Evolutionary conservation across 345 rosid genomes (phyloP).

Genomic region (Eucalyptus regnans): DNA sequence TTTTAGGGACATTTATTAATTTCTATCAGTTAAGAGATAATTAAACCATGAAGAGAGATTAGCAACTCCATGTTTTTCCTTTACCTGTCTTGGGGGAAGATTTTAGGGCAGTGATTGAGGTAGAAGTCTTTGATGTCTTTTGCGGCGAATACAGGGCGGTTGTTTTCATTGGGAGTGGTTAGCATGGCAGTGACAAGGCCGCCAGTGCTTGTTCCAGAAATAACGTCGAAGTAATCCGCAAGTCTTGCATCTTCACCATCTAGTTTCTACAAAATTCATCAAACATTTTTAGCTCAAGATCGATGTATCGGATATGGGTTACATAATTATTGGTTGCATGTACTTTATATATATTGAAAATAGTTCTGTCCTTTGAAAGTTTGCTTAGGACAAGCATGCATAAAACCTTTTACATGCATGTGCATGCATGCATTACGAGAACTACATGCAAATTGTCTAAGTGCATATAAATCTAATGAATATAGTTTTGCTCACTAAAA

Average conservation of each 20-base stretch:
- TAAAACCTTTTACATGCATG: not conserved
- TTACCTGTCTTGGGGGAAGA: too few species aligned
- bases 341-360: not conserved
- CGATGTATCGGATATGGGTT: not conserved
- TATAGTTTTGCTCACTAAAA: not conserved
- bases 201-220: too few species aligned
- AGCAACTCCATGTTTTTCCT: not conserved
- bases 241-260: too few species aligned
- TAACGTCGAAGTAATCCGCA: too few species aligned
- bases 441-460: not conserved
- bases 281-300: not conserved
- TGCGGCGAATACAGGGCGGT: too few species aligned
- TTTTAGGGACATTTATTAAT: not conserved
- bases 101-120: too few species aligned
- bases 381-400: not conserved
- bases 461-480: not conserved
- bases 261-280: not conserved
- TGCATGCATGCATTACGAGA: not conserved
- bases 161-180: too few species aligned
- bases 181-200: too few species aligned
- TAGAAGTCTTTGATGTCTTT: too few species aligned
- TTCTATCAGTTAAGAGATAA: not conserved
- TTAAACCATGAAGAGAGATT: not conserved
- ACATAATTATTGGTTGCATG: not conserved
- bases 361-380: constrained; percentile 5